phyloP scores from a whole-genome alignment of 352 stramenopile species.

The Pythium biforme region DNA sequence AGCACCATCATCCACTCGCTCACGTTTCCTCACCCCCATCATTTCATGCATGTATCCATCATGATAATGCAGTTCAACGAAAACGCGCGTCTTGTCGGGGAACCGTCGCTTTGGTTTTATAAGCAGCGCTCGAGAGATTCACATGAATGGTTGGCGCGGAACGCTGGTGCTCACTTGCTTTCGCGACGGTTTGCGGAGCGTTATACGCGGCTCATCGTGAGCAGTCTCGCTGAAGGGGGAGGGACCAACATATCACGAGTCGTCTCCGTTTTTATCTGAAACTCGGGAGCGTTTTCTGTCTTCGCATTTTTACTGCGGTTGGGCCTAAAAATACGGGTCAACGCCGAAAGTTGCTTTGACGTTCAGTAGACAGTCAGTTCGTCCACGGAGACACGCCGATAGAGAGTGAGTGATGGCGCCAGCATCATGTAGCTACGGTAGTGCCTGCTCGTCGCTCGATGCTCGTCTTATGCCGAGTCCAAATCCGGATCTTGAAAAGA shows the following conservation, averaged over 20 bases:
- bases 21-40: not conserved
- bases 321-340: not conserved
- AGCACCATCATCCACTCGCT: not conserved
- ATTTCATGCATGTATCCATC: not conserved
- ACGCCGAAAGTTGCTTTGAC: not conserved
- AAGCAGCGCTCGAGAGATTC: not conserved
- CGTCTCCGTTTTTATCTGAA: not conserved
- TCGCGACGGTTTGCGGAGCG: not conserved
- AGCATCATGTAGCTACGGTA: no score
- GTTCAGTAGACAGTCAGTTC: not conserved
- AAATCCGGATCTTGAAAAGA: constrained; percentile 4
- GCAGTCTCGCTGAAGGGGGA: not conserved
- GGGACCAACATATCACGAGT: not conserved
- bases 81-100: not conserved
- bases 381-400: not conserved
- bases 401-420: not conserved
- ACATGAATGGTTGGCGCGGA: no score
- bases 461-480: not conserved
- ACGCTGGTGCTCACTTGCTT: not conserved
- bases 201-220: not conserved
- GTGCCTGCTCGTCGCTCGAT: no score
- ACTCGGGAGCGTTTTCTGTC: not conserved
- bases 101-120: not conserved
- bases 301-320: constrained; percentile 1
- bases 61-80: not conserved